Conservation (phyloP, 495 filamentous ascomycete genomes). For the Oleoguttula mirabilis region DNA sequence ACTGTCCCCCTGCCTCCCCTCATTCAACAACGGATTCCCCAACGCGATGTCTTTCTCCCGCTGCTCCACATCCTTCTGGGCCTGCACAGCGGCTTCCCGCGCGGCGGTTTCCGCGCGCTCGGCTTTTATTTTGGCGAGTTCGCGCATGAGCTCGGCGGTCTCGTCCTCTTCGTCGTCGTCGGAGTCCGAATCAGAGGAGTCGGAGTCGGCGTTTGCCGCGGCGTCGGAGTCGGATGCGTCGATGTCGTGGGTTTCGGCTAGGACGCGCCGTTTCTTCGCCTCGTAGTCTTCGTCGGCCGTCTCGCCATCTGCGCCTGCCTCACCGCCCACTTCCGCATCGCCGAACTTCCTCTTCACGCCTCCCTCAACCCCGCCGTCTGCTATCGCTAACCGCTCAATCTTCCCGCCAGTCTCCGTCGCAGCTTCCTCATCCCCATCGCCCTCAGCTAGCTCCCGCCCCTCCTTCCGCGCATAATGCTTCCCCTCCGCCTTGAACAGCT, state of each 20-base stretch:
- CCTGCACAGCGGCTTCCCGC: slow-evolving; percentile 59
- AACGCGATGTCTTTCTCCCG: slow-evolving; percentile 79
- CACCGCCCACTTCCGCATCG: slow-evolving; percentile 22
- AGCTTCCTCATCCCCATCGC: slow-evolving; percentile 21
- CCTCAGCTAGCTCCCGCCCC: slow-evolving; percentile 37
- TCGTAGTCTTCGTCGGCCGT: slow-evolving; percentile 51
- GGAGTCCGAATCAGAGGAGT: slow-evolving; percentile 1
- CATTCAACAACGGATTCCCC: slow-evolving; percentile 84
- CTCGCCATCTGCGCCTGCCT: slow-evolving; percentile 24
- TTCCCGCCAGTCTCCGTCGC: not conserved
- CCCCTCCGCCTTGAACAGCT: slow-evolving; percentile 79
- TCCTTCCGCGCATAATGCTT: slow-evolving; percentile 76
- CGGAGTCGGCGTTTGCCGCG: slow-evolving; percentile 46
- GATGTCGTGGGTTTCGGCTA: slow-evolving; percentile 80
- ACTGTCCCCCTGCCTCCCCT: too few relatives aligned
- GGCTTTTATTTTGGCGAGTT: slow-evolving; percentile 87
- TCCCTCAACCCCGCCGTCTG: slow-evolving; percentile 21
- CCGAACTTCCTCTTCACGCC: slow-evolving; percentile 56
- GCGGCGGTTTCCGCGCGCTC: slow-evolving; percentile 79
- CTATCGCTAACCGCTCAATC: slow-evolving; percentile 6
- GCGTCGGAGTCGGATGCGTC: too few relatives aligned
- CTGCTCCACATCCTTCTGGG: slow-evolving; percentile 64
- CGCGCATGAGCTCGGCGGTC: slow-evolving; percentile 76
- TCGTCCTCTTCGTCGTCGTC: slow-evolving; percentile 80
- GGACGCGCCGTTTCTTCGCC: slow-evolving; percentile 70